Base-by-base conservation (phyloP, 75 land plant genomes). In the Sequoia sempervirens region DNA sequence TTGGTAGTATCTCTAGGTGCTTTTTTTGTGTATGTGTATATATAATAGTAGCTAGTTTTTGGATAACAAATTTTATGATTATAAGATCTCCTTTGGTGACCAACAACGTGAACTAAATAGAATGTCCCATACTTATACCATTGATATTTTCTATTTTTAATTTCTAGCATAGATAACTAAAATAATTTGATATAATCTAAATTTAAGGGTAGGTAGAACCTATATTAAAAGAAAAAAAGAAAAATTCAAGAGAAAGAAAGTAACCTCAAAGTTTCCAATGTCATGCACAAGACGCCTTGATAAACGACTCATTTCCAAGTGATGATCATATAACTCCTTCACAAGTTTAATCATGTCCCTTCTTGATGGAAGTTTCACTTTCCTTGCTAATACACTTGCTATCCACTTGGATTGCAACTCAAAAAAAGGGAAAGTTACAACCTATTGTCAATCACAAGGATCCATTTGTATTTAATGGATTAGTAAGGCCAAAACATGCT, bases 361-460 rank as follows among this genome's bases (percentile, higher is more conserved):
- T 75, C 66, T 45, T 86, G 96, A 89, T 88, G 92, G 96, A 53
- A 95, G 82, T 80, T 37, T 78, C 56, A 76, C 85, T 86, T 92
- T 90, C 68, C 91, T 91, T 40, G 93, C 90, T 72, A 95, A 84
- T 53, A 90, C 68, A 75, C 87, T 89, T 54, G 96, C 89, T 83
- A 95, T 88, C 96, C 94, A 95, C 87, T 75, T 90, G 66, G 91
- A 88, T 90, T 92, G 94, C 45, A 87, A 83, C 75, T n/a, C 92
- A 88, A 90, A 90, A 87, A 90, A 89, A 30, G 94, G 90, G 76
- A 90, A 89, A 37, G 89, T 86, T 80, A 90, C 84, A 5, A 90
- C 34, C 94, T 89, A 74, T 70, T 20, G 0, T 1, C 14, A 32
- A 69, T 28, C 14, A 69, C 11, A 30, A 69, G 11, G 26, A 30